Base-by-base conservation (phyloP, 768 basidiomycete species). In the Leccinum disarticulatum region DNA sequence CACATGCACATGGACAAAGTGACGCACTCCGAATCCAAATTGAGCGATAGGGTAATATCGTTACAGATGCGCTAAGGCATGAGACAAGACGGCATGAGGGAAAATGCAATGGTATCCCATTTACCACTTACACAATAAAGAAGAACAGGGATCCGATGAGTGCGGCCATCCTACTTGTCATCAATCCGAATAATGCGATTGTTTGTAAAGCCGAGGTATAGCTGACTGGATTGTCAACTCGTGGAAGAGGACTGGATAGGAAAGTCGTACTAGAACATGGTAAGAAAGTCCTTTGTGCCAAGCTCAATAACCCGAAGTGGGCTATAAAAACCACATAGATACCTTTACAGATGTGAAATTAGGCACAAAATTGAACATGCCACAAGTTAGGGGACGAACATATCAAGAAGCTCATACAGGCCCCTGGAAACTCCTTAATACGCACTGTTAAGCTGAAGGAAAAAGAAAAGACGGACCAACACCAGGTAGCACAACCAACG, bases 131-230 rank as follows among this genome's bases (percentile, higher is more conserved):
- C 80, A 85, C 66, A 52, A 82, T 65, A 61, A 87, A 83, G 72
- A 87, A 90, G 7, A 76, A 64, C 14, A 81, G 56, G 2, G 84
- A 76, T 71, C 87, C 87, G 27, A 87, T 62, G 54, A 83, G 77
- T 6, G 87, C 88, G n/a, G 88, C 80, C 52, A 88, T 77, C 33
- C 88, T 80, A 59, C 87, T 83, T 63, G 87, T 69, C 65, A 84
- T 83, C 57, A 91, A 70, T 22, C 88, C 88, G 64, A 91, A 91
- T 11, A 91, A 73, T 2, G 83, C 87, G 48, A 91, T 84, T 1
- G 86, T 87, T 75, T 74, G 63, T 80, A 77, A 61, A 25, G 70
- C 73, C 77, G 58, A 74, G 50, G 65, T 74, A 65, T 64, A 73
- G 46, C 61, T 72, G 48, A 7, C 60, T 7, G 47, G 60, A 17